Evolutionary conservation across 1,139 yeast genomes (phyloP).

Genomic region (Zygosaccharomyces pseudobailii): DNA sequence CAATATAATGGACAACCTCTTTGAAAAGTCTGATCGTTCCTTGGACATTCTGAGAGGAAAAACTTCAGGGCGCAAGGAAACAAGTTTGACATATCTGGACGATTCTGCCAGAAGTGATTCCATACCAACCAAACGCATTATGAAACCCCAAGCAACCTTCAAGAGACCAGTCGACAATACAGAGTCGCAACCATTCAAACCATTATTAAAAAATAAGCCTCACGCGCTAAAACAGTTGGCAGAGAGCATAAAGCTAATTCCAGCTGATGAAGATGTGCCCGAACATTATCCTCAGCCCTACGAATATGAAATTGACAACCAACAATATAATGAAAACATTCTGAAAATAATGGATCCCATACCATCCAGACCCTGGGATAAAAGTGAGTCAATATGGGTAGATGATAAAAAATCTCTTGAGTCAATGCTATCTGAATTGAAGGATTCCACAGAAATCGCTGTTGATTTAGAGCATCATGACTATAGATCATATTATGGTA

Average conservation of each 20-base stretch:
- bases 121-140: conserved; percentile 35
- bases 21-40: conserved; percentile 70
- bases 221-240: conserved; percentile 55
- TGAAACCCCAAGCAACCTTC: conserved; percentile 72
- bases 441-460: conserved; percentile 61
- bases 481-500: conserved; percentile 80
- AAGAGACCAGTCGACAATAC: conserved; percentile 58
- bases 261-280: conserved; percentile 42
- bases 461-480: conserved; percentile 98
- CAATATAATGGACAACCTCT: conserved; percentile 59
- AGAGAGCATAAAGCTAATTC: conserved; percentile 44
- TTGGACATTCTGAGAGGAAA: conserved; percentile 44
- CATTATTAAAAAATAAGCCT: conserved; percentile 67
- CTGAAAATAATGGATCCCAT: conserved; percentile 47
- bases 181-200: conserved; percentile 69
- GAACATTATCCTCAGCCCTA: conserved; percentile 80
- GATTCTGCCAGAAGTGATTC: conserved; percentile 35
- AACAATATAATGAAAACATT: conserved; percentile 62
- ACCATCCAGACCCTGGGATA: conserved; percentile 60
- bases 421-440: conserved; percentile 52
- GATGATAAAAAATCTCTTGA: conserved; percentile 51
- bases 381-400: conserved; percentile 65
- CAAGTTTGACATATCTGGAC: conserved; percentile 45
- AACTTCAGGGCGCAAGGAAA: conserved; percentile 17
- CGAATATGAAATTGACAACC: conserved; percentile 63